Evolutionary conservation across 208 protist species (phyloP), one percentile per base, ranked within the genome.

Genomic region (Leishmania braziliensis): DNA sequence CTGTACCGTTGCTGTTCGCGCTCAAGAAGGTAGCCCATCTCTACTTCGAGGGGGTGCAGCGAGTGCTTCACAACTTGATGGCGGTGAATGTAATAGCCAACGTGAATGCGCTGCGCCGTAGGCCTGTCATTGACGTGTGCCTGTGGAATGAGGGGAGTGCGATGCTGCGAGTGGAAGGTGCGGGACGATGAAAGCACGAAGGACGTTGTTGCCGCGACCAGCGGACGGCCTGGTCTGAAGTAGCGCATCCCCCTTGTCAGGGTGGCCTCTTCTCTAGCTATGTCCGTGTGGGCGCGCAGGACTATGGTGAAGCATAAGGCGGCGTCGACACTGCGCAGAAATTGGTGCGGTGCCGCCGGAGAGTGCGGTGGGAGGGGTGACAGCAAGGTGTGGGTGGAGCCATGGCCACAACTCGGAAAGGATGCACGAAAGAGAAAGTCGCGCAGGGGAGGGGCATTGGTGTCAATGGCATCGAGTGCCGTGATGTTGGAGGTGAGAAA

Each of bases 1-100:
- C 86, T 87, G 89, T 97, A 97, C 9, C 91, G 91, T 85, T 93
- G 88, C 77, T 95, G 93, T 84, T 97, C 90, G 23, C 92, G 89
- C 75, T 97, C 90, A 3, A 97, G 88, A 16, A 95, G 68, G 71
- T 90, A 95, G 69, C 83, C 65, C 86, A 95, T 92, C 80, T 95
- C 90, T 60, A 83, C 79, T 83, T 97, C 92, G 3, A 97, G 80
- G 1, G 93, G 93, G 76, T 97, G 93, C 14, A 88, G 91, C 1
- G 86, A 92, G 84, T 90, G 91, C 80, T 95, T 95, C 75, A 97
- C 92, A 26, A 95, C 84, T 70, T 90, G 93, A 29, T 89, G 85
- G 29, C 93, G 92, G 54, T 95, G 91, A 33, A 97, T 79, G 9
- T 91, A 71, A 76, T 95, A 95, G 62, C 88, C 93, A 36, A 97